These are phyloP conservation scores for Warburgia ugandensis DNA, from an alignment of 164 flowering plant species.

Conservation along the genomic window DNA sequence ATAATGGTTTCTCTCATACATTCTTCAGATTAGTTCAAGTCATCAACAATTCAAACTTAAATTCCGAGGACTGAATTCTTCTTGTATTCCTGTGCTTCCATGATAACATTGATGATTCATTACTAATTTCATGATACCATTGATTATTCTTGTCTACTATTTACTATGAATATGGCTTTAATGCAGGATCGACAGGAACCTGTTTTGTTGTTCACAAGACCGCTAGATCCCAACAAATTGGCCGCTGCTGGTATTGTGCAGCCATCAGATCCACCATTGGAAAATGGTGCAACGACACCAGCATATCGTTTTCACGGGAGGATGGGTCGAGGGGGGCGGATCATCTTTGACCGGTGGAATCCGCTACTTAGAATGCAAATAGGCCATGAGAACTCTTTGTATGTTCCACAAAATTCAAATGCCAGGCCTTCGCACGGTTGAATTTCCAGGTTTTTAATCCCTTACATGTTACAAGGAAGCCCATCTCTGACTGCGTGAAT, in stretches of 20 bases:
- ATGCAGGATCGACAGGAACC: constrained; percentile 92
- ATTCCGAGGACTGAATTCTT: no score
- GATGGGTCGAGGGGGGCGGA: constrained; percentile 92
- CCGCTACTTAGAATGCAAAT: constrained; percentile 52
- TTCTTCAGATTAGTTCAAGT: no score
- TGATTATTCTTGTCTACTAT: neutral
- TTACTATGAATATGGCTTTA: neutral
- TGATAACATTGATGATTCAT: neutral
- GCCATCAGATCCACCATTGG: constrained; percentile 39
- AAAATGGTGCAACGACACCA: constrained; percentile 28
- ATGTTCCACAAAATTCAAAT: constrained; percentile 32
- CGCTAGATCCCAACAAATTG: constrained; percentile 69
- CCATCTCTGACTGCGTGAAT: no score
- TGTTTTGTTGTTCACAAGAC: constrained; percentile 68
- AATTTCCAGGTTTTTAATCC: no score
- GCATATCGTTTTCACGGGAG: constrained; percentile 55
- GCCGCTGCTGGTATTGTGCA: constrained; percentile 73
- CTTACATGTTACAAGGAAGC: no score
- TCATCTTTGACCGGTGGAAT: constrained; percentile 89
- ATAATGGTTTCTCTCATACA: no score
- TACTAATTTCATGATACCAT: no score
- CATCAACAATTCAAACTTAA: no score
- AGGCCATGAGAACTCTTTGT: constrained; percentile 40
- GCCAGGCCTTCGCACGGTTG: constrained; percentile 33
- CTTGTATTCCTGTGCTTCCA: no score